These are phyloP conservation scores for Leccinum angustisporum DNA, from an alignment of 1,284 basidiomycete genomes.

Conservation along the genomic window DNA sequence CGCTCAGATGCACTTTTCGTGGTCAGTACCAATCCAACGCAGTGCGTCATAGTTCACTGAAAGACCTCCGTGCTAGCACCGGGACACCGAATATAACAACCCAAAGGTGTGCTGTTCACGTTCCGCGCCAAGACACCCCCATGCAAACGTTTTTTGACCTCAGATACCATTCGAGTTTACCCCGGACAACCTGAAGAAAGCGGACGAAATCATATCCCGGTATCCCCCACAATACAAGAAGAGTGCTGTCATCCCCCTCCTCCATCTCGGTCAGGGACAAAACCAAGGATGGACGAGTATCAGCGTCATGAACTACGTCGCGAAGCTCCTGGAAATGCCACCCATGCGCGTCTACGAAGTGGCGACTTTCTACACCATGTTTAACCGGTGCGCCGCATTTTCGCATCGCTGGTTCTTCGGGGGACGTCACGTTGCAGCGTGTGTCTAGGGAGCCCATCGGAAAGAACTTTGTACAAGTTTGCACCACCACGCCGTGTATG, in stretches of 20 bases:
- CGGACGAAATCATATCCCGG: slow-evolving; percentile 86
- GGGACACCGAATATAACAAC: slow-evolving; percentile 93
- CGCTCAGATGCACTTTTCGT: slow-evolving; percentile 56
- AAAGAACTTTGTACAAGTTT: slow-evolving; percentile 94
- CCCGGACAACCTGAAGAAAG: slow-evolving; percentile 79
- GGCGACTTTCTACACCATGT: slow-evolving; percentile 99
- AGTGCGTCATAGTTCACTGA: slow-evolving; percentile 9
- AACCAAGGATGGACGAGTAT: slow-evolving; percentile 99
- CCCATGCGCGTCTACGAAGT: slow-evolving; percentile 99
- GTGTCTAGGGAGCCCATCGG: slow-evolving; percentile 85
- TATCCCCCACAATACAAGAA: slow-evolving; percentile 99
- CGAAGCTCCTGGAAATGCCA: slow-evolving; percentile 89
- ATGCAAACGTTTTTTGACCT: not conserved
- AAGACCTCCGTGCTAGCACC: slow-evolving; percentile 59
- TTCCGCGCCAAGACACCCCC: not conserved
- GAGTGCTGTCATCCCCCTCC: slow-evolving; percentile 93
- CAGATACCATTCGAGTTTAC: slow-evolving; percentile 92
- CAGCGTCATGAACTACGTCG: slow-evolving; percentile 98
- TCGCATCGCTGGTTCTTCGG: not conserved
- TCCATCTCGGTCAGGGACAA: slow-evolving; percentile 96
- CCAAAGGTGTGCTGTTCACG: slow-evolving; percentile 56
- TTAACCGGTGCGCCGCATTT: slow-evolving; percentile 70
- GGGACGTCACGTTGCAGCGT: slow-evolving; percentile 1
- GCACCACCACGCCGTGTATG: slow-evolving; percentile 99
- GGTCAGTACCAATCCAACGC: slow-evolving; percentile 36